Percentiles rank a stretch among this genome's conserved stretches.
These are phyloP conservation scores for Dichotomocladium elegans DNA, from an alignment of 371 early-diverging fungal species.

Conservation along the genomic window DNA sequence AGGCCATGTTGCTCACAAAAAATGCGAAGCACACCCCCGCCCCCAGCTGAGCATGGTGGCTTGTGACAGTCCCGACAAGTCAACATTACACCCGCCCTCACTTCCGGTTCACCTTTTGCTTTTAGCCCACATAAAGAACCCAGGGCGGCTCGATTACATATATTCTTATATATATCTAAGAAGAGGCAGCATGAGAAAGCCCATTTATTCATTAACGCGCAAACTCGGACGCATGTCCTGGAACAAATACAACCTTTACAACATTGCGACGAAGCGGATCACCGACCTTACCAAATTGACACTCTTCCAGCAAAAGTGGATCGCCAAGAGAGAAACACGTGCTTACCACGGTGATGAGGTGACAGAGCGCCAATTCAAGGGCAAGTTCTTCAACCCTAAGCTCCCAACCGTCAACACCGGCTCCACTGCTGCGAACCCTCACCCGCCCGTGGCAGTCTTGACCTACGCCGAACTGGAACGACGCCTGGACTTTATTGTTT, in stretches of 20 bases:
- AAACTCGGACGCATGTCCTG: conserved; percentile 90
- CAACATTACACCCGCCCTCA: too few relatives aligned
- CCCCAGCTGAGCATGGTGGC: too few relatives aligned
- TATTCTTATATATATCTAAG: too few relatives aligned
- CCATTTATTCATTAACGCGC: conserved; percentile 57
- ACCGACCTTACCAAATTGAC: conserved; percentile 67
- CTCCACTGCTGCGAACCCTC: conserved; percentile 34
- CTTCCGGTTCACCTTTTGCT: too few relatives aligned
- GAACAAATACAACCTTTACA: conserved; percentile 89
- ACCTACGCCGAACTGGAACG: conserved; percentile 90
- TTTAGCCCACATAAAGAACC: too few relatives aligned
- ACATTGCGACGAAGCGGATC: conserved; percentile 64
- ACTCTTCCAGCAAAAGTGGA: conserved; percentile 92
- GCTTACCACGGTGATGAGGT: conserved; percentile 91
- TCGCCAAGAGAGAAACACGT: conserved; percentile 88
- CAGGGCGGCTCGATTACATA: too few relatives aligned
- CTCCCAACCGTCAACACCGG: conserved; percentile 69
- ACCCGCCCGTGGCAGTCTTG: conserved; percentile 79
- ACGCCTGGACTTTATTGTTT: conserved; percentile 88
- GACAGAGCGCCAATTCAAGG: conserved; percentile 80
- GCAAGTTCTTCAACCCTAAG: conserved; percentile 64
- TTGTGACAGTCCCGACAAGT: too few relatives aligned
- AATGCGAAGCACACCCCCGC: too few relatives aligned
- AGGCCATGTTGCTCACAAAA: too few relatives aligned
- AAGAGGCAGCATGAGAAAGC: conserved; percentile 38